phyloP scores from a whole-genome alignment of 176 grass and related monocot genomes.

The Carex myosuroides region DNA sequence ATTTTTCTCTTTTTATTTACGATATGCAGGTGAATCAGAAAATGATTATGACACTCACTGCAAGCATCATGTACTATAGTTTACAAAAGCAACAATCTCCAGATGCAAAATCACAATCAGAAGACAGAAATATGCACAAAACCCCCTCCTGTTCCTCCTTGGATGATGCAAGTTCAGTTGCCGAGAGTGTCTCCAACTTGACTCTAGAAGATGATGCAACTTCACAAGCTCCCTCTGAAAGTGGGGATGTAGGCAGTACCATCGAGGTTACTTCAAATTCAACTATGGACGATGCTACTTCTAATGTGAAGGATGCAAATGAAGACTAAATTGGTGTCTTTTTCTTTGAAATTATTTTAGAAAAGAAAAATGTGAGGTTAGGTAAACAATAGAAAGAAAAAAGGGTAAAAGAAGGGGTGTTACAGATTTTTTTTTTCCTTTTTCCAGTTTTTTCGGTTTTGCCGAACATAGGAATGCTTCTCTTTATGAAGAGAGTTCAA shows the following conservation, averaged over 20 bases:
- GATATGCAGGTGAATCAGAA: constrained; percentile 88
- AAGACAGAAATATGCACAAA: constrained; percentile 44
- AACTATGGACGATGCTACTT: constrained; percentile 49
- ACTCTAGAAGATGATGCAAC: constrained; percentile 39
- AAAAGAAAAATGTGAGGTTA: constrained; percentile 6
- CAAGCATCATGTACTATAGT: constrained; percentile 94
- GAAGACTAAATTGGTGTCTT: constrained; percentile 24
- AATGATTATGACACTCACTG: constrained; percentile 93
- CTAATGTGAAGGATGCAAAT: constrained; percentile 34
- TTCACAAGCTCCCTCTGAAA: constrained; percentile 64
- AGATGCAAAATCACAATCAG: constrained; percentile 43
- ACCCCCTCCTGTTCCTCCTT: constrained; percentile 15
- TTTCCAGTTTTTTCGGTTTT: not conserved
- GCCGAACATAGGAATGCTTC: not conserved
- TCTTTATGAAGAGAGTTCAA: not conserved
- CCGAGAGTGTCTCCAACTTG: constrained; percentile 50
- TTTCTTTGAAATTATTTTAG: not conserved
- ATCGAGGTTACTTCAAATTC: constrained; percentile 43
- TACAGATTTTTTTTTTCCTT: not conserved
- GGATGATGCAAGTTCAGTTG: constrained; percentile 41
- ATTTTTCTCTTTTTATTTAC: not conserved
- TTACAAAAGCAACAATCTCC: constrained; percentile 56
- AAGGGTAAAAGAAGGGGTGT: not conserved
- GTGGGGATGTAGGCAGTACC: constrained; percentile 50
- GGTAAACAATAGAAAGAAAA: constrained; percentile 20